Base-by-base conservation (phyloP, 2,329 filamentous ascomycete species). In the Talaromyces sp. region DNA sequence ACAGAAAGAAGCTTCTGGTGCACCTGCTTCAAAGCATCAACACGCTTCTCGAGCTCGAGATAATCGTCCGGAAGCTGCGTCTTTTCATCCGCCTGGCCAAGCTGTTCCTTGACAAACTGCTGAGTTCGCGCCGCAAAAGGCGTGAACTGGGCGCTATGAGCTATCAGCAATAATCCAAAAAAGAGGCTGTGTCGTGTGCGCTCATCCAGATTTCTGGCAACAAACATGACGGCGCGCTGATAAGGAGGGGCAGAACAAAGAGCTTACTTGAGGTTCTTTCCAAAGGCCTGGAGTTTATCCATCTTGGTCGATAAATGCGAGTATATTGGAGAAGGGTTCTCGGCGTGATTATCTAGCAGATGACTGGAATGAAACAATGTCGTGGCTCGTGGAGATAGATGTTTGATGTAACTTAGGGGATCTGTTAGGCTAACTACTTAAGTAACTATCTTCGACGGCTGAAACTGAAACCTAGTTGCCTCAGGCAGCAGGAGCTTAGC, bases 31-130 rank as follows among this genome's bases (percentile, higher is more conserved):
- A 99, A 84, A 66, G 95, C 95, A 87, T 99, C 95, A 74, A 98
- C 93, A 70, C 94, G 90, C 87, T 97, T 97, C 87, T 99, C 95
- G 68, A 99, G 90, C 80, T 98, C 93, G 77, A 97, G 91, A 81
- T 99, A 99, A 81, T 98, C 95, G 71, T 93, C 90, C 54, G 95
- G 95, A 50, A 99, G 91, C 82, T 98, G 90, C 69, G 95, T 99
- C 92, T 95, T 97, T 79, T 98, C 95, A 70, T 97, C 93, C 68
- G 88, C 92, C 81, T 96, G 92, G 60, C 95, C 95, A 68, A 98
- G 87, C 82, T 97, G 93, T 82, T 99, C 95, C 84, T 96, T 97
- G 78, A 97, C 92, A 83, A 94, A 96, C 83, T 99, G 95, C 79
- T 96, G 92, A 65, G 93, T 97, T 75, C 94, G 90, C 75, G 92